Conservation (phyloP, 1,139 yeast genomes). For the Yamadazyma taylorii region DNA sequence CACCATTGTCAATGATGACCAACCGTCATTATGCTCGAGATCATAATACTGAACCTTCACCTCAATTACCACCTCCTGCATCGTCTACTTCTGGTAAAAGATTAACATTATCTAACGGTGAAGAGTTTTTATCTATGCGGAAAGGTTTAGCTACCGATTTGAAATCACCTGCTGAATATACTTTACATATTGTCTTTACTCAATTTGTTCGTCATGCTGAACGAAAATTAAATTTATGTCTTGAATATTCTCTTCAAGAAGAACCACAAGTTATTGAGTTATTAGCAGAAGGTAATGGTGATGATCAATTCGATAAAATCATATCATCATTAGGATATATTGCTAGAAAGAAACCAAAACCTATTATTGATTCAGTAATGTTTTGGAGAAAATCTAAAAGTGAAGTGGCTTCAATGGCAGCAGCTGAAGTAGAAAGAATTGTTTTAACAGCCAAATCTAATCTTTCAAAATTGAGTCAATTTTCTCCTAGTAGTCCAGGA, state of each 20-base stretch:
- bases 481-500: slow-evolving; percentile 13
- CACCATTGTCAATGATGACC: slow-evolving; percentile 23
- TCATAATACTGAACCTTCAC: slow-evolving; percentile 24
- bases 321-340: slow-evolving; percentile 86
- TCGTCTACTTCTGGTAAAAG: slow-evolving; percentile 22
- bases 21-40: slow-evolving; percentile 16
- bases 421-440: slow-evolving; percentile 55
- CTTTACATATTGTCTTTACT: slow-evolving; percentile 89
- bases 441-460: slow-evolving; percentile 23
- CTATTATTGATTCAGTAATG: slow-evolving; percentile 97
- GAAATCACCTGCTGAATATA: slow-evolving; percentile 89
- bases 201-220: slow-evolving; percentile 95
- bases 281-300: slow-evolving; percentile 79
- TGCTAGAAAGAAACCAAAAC: slow-evolving; percentile 87
- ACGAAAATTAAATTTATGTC: slow-evolving; percentile 72
- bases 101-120: slow-evolving; percentile 31
- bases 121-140: slow-evolving; percentile 36
- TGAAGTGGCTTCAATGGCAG: slow-evolving; percentile 79
- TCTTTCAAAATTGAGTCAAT: slow-evolving; percentile 12
- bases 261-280: slow-evolving; percentile 83
- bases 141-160: slow-evolving; percentile 59
- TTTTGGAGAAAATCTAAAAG: slow-evolving; percentile 93
- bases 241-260: slow-evolving; percentile 63
- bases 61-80: slow-evolving; percentile 36
- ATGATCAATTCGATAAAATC: slow-evolving; percentile 81